Percentiles rank a stretch among this genome's conserved stretches.
These are phyloP conservation scores for Fusarium sp. DNA, from an alignment of 2,329 filamentous ascomycete genomes.

Conservation along the genomic window DNA sequence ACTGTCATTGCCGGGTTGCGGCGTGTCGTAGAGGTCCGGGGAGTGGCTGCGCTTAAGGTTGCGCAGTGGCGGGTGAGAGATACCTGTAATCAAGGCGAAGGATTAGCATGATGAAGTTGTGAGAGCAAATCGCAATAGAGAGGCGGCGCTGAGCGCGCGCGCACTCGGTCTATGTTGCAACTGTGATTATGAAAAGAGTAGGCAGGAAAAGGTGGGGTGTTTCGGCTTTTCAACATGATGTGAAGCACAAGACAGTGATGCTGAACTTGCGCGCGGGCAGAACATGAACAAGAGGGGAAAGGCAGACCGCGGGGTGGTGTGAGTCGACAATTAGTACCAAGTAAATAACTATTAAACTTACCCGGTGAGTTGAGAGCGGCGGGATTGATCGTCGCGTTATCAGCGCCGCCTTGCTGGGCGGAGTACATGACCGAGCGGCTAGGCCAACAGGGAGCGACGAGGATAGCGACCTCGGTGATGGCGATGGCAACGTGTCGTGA, in stretches of 20 bases:
- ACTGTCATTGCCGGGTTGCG: slow-evolving; percentile 75
- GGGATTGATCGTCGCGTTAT: slow-evolving; percentile 91
- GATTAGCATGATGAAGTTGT: slow-evolving; percentile 43
- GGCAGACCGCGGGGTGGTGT: slow-evolving; percentile 23
- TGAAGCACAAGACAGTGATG: slow-evolving; percentile 18
- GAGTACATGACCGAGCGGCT: slow-evolving; percentile 52
- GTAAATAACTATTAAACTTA: slow-evolving; percentile 58
- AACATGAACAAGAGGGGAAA: slow-evolving; percentile 12
- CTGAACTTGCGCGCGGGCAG: background rate
- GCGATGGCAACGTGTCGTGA: slow-evolving; percentile 71
- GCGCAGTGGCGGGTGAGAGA: slow-evolving; percentile 67
- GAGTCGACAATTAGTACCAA: slow-evolving; percentile 28
- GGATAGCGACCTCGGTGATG: slow-evolving; percentile 41
- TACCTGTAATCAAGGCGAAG: slow-evolving; percentile 52
- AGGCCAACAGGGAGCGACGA: slow-evolving; percentile 39
- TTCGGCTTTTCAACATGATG: slow-evolving; percentile 22
- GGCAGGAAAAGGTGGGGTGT: slow-evolving; percentile 27
- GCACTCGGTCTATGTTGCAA: slow-evolving; percentile 13
- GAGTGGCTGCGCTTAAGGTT: slow-evolving; percentile 85
- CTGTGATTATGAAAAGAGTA: background rate
- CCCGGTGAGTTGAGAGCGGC: slow-evolving; percentile 84
- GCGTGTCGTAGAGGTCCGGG: slow-evolving; percentile 70
- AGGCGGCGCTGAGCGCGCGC: slow-evolving; percentile 12
- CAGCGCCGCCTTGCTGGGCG: slow-evolving; percentile 75
- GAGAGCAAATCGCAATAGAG: background rate